A percentile compares a stretch with the other conserved stretches of the same genome.
phyloP scores from a whole-genome alignment of 2,329 filamentous ascomycete genomes.

The Aspergillus sp. region DNA sequence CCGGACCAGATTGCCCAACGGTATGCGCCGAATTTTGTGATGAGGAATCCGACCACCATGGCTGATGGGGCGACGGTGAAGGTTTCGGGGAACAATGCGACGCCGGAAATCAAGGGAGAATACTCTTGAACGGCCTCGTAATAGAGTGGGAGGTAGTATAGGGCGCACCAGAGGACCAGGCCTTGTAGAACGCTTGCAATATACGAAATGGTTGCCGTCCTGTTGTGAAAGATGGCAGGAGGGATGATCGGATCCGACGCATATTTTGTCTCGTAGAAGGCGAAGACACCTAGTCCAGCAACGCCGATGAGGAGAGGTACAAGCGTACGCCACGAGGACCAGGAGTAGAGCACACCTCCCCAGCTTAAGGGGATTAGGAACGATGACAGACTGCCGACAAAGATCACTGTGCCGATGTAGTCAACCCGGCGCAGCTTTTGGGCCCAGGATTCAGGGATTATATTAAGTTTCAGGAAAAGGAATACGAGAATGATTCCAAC shows the following conservation, averaged over 20 bases:
- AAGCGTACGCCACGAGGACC: conserved; percentile 62
- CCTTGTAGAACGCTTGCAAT: conserved; percentile 39
- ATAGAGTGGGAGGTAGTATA: conserved; percentile 55
- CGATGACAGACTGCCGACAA: conserved; percentile 58
- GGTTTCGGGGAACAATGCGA: conserved; percentile 58
- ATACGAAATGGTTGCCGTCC: conserved; percentile 33
- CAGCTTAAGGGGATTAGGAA: conserved; percentile 64
- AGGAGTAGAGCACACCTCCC: conserved; percentile 65
- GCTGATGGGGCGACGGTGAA: conserved; percentile 63
- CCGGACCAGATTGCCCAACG: conserved; percentile 60
- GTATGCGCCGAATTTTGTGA: conserved; percentile 57
- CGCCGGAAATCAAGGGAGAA: conserved; percentile 53
- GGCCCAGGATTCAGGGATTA: conserved; percentile 39
- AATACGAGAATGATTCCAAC: conserved; percentile 19
- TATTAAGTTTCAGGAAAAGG: conserved; percentile 6
- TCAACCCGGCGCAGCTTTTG: conserved; percentile 40
- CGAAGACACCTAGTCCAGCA: conserved; percentile 35
- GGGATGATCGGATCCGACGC: conserved; percentile 34
- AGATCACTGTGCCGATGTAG: conserved; percentile 62
- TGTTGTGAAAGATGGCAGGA: conserved; percentile 43
- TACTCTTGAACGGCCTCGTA: conserved; percentile 49
- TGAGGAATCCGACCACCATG: conserved; percentile 46
- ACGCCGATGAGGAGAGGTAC: conserved; percentile 61
- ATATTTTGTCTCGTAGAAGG: conserved; percentile 12
- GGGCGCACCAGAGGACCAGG: conserved; percentile 43